Base-by-base conservation (phyloP, 2,329 filamentous ascomycete species). In the Ophiognomonia clavigignenti-juglandacearum region DNA sequence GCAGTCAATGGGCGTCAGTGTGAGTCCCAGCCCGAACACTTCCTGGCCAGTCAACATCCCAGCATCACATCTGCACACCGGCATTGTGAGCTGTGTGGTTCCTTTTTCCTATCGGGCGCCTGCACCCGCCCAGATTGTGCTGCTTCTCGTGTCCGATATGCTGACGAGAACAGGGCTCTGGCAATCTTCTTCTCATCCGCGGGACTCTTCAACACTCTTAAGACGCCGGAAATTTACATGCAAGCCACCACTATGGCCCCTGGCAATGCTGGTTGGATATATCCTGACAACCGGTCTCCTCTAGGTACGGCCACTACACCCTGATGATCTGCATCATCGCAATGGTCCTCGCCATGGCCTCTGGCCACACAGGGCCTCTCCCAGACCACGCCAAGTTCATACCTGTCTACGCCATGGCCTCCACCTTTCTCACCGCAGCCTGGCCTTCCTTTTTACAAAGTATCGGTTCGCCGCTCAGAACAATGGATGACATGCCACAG, bases 281-380 rank as follows among this genome's bases (percentile, higher is more conserved):
- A 1, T n/a, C 16, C 13, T 24, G 10, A 13, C 20, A 6, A n/a
- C 11, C 23, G 16, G 23, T 34, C 32, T 6, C 16, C 16, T 11
- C 10, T 18, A 49, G 47, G 18, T 49, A 49, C 14, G 37, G 41
- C 29, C 41, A 41, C 24, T 49, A 45, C 19, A 49, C 42, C 13
- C 19, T 49, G 4, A 13, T 27, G 8, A 18, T 49, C 1, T 40
- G 41, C n/a, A 18, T 41, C 31, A 4, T 39, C 6, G n/a, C 19
- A 2, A 31, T 32, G n/a, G 13, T 41, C 10, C 13, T 44, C 8
- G n/a, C 31, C 41, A 23, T 45, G 37, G 13, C 29, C 6, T 41
- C 42, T 18, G 37, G 41, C 4, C 41, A 39, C n/a, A n/a, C n/a
- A 8, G 20, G 13, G 14, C 20, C 37, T 11, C n/a, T 41, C 7